These are phyloP conservation scores for Ceratocystis variospora DNA, from an alignment of 2,329 filamentous ascomycete genomes.

Conservation along the genomic window DNA sequence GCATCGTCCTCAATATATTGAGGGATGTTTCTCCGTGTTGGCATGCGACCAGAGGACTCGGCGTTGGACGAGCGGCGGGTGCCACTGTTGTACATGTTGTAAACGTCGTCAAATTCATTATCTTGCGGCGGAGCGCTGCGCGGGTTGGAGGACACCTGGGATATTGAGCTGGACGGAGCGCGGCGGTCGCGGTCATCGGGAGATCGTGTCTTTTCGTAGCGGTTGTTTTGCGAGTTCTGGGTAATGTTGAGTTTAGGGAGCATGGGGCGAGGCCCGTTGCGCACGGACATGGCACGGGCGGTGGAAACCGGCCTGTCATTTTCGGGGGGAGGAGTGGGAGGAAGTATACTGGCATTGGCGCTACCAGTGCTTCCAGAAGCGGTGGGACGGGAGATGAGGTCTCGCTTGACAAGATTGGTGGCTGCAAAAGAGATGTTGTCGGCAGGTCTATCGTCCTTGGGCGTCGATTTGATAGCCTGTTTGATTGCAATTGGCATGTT, in stretches of 20 bases:
- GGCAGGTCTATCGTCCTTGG: conserved; percentile 64
- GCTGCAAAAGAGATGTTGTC: conserved; percentile 86
- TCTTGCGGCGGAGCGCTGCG: conserved; percentile 17
- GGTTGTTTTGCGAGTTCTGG: conserved; percentile 37
- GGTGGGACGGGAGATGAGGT: conserved; percentile 63
- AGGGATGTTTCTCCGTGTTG: conserved; percentile 31
- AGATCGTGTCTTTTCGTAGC: conserved; percentile 42
- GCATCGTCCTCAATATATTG: conserved; percentile 61
- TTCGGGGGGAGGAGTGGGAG: conserved; percentile 96
- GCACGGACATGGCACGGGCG: conserved; percentile 46
- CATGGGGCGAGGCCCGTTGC: conserved; percentile 46
- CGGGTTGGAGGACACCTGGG: conserved; percentile 14
- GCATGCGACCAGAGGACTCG: conserved; percentile 30
- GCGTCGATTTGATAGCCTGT: conserved; percentile 38
- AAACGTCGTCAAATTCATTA: conserved; percentile 27
- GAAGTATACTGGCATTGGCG: conserved; percentile 63
- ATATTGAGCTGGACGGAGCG: conserved; percentile 12
- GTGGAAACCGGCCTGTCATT: conserved; percentile 47
- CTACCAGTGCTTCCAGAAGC: conserved; percentile 24
- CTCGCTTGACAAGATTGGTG: conserved; percentile 81
- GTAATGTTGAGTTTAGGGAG: conserved; percentile 52
- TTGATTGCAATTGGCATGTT: neutral
- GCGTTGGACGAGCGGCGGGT: conserved; percentile 32
- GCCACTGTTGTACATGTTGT: conserved; percentile 18
- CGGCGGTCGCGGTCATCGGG: conserved; percentile 25